Evolutionary conservation across 768 basidiomycete species (phyloP).

Genomic region (Omphalotus guepiniiformis): DNA sequence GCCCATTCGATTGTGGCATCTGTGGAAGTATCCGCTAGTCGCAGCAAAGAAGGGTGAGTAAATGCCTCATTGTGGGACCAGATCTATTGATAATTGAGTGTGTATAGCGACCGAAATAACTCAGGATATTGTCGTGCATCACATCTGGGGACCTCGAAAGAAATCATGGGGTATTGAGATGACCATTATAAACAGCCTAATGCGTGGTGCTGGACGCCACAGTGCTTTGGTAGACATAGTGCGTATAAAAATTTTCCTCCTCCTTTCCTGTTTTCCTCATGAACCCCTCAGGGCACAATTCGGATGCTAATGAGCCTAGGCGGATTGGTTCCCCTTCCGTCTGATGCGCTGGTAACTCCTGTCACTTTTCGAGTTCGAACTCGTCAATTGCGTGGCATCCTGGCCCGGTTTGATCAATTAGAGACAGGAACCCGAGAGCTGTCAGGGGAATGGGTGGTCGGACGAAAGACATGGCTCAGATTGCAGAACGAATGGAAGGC

Average conservation of each 20-base stretch:
- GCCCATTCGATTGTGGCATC: constrained; percentile 61
- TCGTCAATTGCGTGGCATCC: constrained; percentile 73
- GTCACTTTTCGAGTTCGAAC: constrained; percentile 82
- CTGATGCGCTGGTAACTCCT: constrained; percentile 91
- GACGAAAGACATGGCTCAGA: constrained; percentile 82
- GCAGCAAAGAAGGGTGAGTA: constrained; percentile 63
- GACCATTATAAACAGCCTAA: constrained; percentile 82
- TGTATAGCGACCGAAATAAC: constrained; percentile 43
- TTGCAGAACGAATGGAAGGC: constrained; percentile 80
- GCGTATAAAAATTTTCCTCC: too few species aligned
- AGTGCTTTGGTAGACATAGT: constrained; percentile 83
- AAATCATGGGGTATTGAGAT: constrained; percentile 94
- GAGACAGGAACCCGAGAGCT: constrained; percentile 81
- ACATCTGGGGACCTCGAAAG: constrained; percentile 81
- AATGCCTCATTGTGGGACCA: neutral
- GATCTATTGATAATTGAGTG: neutral
- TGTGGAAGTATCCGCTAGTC: constrained; percentile 68
- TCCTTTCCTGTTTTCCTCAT: constrained; percentile 7
- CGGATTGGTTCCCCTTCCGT: constrained; percentile 80
- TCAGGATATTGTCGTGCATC: constrained; percentile 70
- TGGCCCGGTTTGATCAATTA: constrained; percentile 64
- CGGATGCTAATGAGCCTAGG: constrained; percentile 70
- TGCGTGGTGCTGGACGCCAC: constrained; percentile 80
- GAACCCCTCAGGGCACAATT: constrained; percentile 37
- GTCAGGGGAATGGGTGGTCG: constrained; percentile 96